Percentiles rank a stretch among this genome's conserved stretches.
Conservation (phyloP, 1,284 basidiomycete genomes). For the Phylloboletellus chloephorus region DNA sequence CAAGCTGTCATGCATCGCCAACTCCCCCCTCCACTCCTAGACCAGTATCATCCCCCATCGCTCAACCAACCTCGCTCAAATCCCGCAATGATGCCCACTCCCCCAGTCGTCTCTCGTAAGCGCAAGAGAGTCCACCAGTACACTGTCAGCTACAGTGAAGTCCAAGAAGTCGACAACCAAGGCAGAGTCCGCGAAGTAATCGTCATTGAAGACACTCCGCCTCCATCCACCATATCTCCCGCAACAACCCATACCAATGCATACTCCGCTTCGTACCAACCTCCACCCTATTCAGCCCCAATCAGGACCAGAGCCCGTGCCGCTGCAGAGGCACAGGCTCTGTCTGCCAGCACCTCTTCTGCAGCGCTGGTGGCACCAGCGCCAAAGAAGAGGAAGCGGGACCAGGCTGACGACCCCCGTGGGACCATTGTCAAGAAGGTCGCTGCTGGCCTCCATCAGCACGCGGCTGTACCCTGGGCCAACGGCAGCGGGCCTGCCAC, state of each 20-base stretch:
- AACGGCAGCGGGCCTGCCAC: constrained; percentile 54
- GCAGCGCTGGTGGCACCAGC: constrained; percentile 53
- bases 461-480: constrained; percentile 47
- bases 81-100: constrained; percentile 56
- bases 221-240: constrained; percentile 70
- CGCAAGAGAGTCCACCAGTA: constrained; percentile 75
- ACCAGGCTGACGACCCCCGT: constrained; percentile 62
- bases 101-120: constrained; percentile 64
- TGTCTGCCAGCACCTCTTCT: constrained; percentile 62
- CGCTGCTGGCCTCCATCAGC: constrained; percentile 42
- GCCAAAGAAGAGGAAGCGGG: constrained; percentile 73
- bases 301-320: constrained; percentile 76
- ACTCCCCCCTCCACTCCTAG: constrained; percentile 50
- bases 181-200: constrained; percentile 77
- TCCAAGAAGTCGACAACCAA: constrained; percentile 72
- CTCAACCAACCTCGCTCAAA: constrained; percentile 30
- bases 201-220: constrained; percentile 82
- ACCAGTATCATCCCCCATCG: constrained; percentile 54
- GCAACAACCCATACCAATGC: constrained; percentile 59
- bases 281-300: constrained; percentile 64
- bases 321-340: constrained; percentile 71
- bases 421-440: constrained; percentile 58
- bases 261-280: constrained; percentile 73
- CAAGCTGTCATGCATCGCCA: constrained; percentile 62
- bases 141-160: constrained; percentile 77